Percentiles rank a stretch among this genome's conserved stretches.
phyloP scores from a whole-genome alignment of 2,329 filamentous ascomycete genomes.

The Taxawa tesnikishii region DNA sequence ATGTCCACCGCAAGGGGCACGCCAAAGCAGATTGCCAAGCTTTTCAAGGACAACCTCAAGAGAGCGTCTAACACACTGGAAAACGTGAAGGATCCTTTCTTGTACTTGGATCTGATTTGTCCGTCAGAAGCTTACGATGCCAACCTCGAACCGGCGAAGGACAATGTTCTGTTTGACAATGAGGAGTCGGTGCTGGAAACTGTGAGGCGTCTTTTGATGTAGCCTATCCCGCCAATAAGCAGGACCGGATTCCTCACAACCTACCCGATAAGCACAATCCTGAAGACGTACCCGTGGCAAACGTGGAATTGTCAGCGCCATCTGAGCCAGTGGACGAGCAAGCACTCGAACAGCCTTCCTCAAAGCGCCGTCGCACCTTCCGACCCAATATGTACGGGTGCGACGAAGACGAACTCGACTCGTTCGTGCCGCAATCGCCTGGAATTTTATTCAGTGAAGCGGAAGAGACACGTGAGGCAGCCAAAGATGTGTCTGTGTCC shows the following conservation, averaged over 20 bases:
- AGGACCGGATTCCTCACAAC: too few species aligned
- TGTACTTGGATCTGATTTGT: conserved; percentile 53
- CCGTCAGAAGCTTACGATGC: conserved; percentile 53
- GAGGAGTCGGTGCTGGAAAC: conserved; percentile 33
- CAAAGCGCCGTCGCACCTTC: background rate
- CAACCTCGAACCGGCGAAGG: conserved; percentile 60
- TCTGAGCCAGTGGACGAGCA: background rate
- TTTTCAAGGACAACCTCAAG: conserved; percentile 40
- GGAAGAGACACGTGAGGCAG: conserved; percentile 18
- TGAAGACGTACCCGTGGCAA: too few species aligned
- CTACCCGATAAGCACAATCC: too few species aligned
- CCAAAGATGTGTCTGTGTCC: conserved; percentile 21
- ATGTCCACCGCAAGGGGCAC: conserved; percentile 43
- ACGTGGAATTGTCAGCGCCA: too few species aligned
- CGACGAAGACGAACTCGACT: conserved; percentile 21
- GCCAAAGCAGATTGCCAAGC: conserved; percentile 44
- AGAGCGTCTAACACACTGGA: conserved; percentile 12
- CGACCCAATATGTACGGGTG: conserved; percentile 22
- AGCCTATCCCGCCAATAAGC: conserved; percentile 18
- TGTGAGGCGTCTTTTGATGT: conserved; percentile 32
- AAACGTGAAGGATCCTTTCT: conserved; percentile 42
- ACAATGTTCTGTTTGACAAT: conserved; percentile 57
- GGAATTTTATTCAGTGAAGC: conserved; percentile 13
- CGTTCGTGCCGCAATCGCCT: conserved; percentile 3
- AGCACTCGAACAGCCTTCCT: background rate